Conservation (phyloP, 2,329 filamentous ascomycete species). For the Xylariales sp. region DNA sequence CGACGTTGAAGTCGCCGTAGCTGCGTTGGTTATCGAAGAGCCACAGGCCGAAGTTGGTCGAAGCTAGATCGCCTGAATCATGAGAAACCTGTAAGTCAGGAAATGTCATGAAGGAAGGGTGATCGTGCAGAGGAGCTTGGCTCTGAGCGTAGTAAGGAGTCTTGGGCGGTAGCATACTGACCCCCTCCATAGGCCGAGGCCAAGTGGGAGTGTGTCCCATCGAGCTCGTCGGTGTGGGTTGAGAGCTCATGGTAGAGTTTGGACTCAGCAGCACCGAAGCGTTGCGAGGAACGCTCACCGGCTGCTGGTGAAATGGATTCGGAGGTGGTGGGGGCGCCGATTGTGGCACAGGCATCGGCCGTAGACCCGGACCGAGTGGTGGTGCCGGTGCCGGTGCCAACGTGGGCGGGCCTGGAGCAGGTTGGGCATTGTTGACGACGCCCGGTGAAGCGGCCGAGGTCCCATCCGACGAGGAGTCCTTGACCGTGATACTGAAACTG, state of each 20-base stretch:
- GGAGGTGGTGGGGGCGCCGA: constrained; percentile 40
- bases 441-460: constrained; percentile 47
- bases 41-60: constrained; percentile 63
- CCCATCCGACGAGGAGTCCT: constrained; percentile 41
- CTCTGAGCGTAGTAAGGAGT: constrained; percentile 52
- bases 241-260: constrained; percentile 52
- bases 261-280: constrained; percentile 59
- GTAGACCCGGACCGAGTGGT: constrained; percentile 4
- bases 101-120: constrained; percentile 52
- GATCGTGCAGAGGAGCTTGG: constrained; percentile 46
- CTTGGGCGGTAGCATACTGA: constrained; percentile 54
- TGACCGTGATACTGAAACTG: constrained; percentile 57
- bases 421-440: constrained; percentile 35
- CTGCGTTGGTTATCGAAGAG: constrained; percentile 60
- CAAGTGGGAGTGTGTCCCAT: constrained; percentile 47
- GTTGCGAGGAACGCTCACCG: constrained; percentile 56
- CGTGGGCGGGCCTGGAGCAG: constrained; percentile 5
- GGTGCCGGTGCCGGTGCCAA: constrained; percentile 11
- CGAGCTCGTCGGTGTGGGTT: constrained; percentile 40
- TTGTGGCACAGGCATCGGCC: constrained; percentile 22
- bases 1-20: constrained; percentile 57
- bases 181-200: constrained; percentile 52
- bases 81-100: constrained; percentile 49
- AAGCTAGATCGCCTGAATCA: constrained; percentile 51
- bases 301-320: constrained; percentile 43